Evolutionary conservation across 2,329 filamentous ascomycete species (phyloP).

Genomic region (Fonsecaea monophora): DNA sequence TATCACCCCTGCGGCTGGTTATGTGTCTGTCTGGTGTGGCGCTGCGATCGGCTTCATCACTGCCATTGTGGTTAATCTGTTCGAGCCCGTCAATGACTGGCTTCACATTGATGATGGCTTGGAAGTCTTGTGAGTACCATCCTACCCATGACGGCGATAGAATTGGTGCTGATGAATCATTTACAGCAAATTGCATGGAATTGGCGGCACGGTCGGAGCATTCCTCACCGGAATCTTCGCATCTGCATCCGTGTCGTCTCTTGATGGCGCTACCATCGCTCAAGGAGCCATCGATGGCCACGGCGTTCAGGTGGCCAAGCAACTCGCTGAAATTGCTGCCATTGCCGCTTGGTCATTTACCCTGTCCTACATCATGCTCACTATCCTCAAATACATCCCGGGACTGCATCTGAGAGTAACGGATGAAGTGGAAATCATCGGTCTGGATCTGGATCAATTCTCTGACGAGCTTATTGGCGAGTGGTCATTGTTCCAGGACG

Average conservation of each 20-base stretch:
- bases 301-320: constrained; percentile 62
- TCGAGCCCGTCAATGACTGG: constrained; percentile 61
- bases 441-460: constrained; percentile 63
- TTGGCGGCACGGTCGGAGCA: constrained; percentile 63
- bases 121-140: constrained; percentile 56
- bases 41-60: constrained; percentile 65
- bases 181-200: constrained; percentile 40
- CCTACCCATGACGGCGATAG: background rate
- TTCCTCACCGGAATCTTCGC: constrained; percentile 67
- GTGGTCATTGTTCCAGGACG: constrained; percentile 45
- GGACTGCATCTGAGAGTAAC: constrained; percentile 61
- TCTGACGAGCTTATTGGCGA: constrained; percentile 64
- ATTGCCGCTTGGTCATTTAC: constrained; percentile 62
- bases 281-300: constrained; percentile 63
- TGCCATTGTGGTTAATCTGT: constrained; percentile 57
- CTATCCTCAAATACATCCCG: constrained; percentile 57
- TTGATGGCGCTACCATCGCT: constrained; percentile 58
- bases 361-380: constrained; percentile 60
- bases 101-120: constrained; percentile 64
- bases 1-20: constrained; percentile 88
- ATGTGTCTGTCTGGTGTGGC: constrained; percentile 74
- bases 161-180: background rate
- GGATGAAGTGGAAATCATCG: constrained; percentile 63
- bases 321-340: constrained; percentile 63
- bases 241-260: constrained; percentile 48